phyloP scores from a whole-genome alignment of 2,329 filamentous ascomycete genomes.

The Sporothrix sp. region DNA sequence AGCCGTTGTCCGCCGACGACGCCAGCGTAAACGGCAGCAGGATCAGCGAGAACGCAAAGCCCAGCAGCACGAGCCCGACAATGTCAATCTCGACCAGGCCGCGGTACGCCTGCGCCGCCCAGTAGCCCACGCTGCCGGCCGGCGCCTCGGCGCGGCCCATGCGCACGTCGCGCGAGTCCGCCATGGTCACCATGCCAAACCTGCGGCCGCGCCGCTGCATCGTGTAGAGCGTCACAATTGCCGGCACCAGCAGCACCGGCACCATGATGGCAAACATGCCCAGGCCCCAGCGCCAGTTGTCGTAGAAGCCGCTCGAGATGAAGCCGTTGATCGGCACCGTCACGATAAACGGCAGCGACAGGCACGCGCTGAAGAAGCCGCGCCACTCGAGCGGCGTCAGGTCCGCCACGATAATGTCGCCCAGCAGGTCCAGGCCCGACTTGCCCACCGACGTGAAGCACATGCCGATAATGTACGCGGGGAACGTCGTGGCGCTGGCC shows the following conservation, averaged over 20 bases:
- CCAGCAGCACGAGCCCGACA: conserved; percentile 38
- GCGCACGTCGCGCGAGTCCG: conserved; percentile 25
- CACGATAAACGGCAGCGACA: conserved; percentile 24
- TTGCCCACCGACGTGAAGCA: conserved; percentile 30
- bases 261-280: conserved; percentile 52
- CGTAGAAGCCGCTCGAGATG: conserved; percentile 30
- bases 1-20: conserved; percentile 23
- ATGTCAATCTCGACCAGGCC: conserved; percentile 32
- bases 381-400: conserved; percentile 29
- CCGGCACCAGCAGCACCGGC: conserved; percentile 43
- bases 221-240: conserved; percentile 41
- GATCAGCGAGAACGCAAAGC: conserved; percentile 38
- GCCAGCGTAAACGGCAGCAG: conserved; percentile 37
- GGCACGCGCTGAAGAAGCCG: conserved; percentile 27
- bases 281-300: conserved; percentile 50
- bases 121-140: conserved; percentile 15
- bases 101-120: conserved; percentile 17
- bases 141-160: conserved; percentile 22
- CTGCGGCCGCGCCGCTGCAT: conserved; percentile 30
- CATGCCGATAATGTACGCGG: conserved; percentile 28
- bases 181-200: conserved; percentile 36
- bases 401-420: conserved; percentile 30
- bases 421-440: conserved; percentile 28
- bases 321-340: conserved; percentile 33
- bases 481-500: conserved; percentile 24